A percentile compares a stretch with the other conserved stretches of the same genome.
phyloP scores from a whole-genome alignment of 2,329 filamentous ascomycete genomes.

The Talaromyces atroroseus region DNA sequence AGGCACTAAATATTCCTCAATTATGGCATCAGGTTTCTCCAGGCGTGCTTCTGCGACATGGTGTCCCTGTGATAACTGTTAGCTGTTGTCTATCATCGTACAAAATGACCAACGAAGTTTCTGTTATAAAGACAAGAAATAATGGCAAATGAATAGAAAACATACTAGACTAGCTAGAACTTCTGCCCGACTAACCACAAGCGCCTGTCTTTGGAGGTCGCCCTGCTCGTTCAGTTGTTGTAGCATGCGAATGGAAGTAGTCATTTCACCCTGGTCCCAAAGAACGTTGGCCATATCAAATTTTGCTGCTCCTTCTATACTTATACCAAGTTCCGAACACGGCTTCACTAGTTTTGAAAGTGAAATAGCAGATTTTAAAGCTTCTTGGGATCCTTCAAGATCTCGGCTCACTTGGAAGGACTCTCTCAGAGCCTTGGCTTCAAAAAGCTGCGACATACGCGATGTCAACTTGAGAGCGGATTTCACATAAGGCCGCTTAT shows the following conservation, averaged over 20 bases:
- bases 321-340: slow-evolving; percentile 65
- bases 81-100: not conserved
- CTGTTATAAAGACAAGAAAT: not conserved
- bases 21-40: slow-evolving; percentile 85
- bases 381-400: slow-evolving; percentile 79
- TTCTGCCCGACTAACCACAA: slow-evolving; percentile 68
- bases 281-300: slow-evolving; percentile 83
- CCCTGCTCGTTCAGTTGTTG: slow-evolving; percentile 62
- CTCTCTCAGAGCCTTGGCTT: slow-evolving; percentile 70
- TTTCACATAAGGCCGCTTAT: slow-evolving; percentile 61
- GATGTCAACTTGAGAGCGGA: slow-evolving; percentile 56
- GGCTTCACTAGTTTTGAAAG: slow-evolving; percentile 70
- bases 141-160: slow-evolving; percentile 10
- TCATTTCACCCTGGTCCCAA: slow-evolving; percentile 90
- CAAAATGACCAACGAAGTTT: not conserved
- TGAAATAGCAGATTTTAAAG: slow-evolving; percentile 75
- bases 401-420: slow-evolving; percentile 71
- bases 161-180: slow-evolving; percentile 73
- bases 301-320: slow-evolving; percentile 69
- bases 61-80: slow-evolving; percentile 53
- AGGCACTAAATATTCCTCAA: slow-evolving; percentile 76
- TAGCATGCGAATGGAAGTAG: slow-evolving; percentile 82
- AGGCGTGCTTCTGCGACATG: slow-evolving; percentile 84
- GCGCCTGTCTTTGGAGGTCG: slow-evolving; percentile 61
- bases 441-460: slow-evolving; percentile 61